These are phyloP conservation scores for Xylariaceae sp. DNA, from an alignment of 2,329 filamentous ascomycete species.

Conservation along the genomic window DNA sequence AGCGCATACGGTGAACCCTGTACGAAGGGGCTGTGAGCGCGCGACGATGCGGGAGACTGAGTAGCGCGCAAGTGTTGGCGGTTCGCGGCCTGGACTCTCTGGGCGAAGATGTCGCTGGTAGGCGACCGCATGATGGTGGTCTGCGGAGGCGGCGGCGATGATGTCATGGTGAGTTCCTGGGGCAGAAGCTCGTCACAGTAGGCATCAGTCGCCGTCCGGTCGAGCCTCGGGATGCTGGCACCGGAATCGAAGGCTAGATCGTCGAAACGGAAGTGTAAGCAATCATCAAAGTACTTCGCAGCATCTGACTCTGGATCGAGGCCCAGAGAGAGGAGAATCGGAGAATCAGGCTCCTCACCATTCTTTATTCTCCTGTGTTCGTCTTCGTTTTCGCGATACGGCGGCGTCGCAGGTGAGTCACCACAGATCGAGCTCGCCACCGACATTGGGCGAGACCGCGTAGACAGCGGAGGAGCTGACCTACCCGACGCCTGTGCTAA, in stretches of 20 bases:
- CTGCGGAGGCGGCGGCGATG: slow-evolving; percentile 46
- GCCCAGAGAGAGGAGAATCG: slow-evolving; percentile 21
- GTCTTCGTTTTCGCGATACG: slow-evolving; percentile 44
- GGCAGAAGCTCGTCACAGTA: slow-evolving; percentile 83
- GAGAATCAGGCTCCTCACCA: slow-evolving; percentile 43
- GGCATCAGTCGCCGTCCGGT: slow-evolving; percentile 79
- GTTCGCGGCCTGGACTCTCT: slow-evolving; percentile 74
- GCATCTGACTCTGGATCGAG: slow-evolving; percentile 12
- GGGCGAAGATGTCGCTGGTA: slow-evolving; percentile 60
- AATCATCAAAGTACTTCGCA: slow-evolving; percentile 44
- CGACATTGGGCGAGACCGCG: slow-evolving; percentile 47
- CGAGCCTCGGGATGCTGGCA: slow-evolving; percentile 61
- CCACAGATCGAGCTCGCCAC: slow-evolving; percentile 53
- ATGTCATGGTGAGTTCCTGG: slow-evolving; percentile 57
- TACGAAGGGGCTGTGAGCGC: slow-evolving; percentile 77
- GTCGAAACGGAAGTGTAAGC: slow-evolving; percentile 60
- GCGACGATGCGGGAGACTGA: slow-evolving; percentile 47
- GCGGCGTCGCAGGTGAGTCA: slow-evolving; percentile 57
- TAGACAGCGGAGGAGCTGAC: slow-evolving; percentile 32
- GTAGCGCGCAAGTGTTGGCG: slow-evolving; percentile 61
- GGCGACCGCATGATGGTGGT: slow-evolving; percentile 46
- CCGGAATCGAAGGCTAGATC: slow-evolving; percentile 51
- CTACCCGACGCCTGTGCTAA: slow-evolving; percentile 45
- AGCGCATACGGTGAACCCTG: slow-evolving; percentile 60
- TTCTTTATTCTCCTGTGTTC: slow-evolving; percentile 43